Percentiles rank a stretch among this genome's conserved stretches.
These are phyloP conservation scores for Tulasnella calospora DNA, from an alignment of 768 basidiomycete species.

Conservation along the genomic window DNA sequence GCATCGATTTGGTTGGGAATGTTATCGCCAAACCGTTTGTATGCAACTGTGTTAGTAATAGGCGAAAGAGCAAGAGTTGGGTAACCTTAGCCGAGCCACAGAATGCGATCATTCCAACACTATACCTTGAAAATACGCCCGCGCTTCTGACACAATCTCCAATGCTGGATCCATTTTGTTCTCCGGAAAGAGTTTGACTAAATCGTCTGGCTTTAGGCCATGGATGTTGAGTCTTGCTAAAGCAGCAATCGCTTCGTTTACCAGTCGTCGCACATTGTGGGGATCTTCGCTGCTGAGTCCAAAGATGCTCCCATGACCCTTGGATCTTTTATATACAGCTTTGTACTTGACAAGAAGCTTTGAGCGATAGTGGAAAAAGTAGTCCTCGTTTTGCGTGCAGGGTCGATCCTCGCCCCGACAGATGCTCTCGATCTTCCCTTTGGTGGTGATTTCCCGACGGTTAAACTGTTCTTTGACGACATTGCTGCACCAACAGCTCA, in stretches of 20 bases:
- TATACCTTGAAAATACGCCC: constrained; percentile 25
- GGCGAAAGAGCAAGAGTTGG: too few relatives aligned
- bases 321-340: background rate
- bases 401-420: constrained; percentile 2
- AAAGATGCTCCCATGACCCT: too few relatives aligned
- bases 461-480: background rate
- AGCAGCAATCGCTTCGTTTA: too few relatives aligned
- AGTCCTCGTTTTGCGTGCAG: constrained; percentile 20
- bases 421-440: background rate
- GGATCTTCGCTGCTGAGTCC: too few relatives aligned
- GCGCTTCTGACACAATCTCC: constrained; percentile 25
- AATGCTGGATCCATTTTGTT: constrained; percentile 15
- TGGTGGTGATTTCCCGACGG: background rate
- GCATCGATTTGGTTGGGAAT: constrained; percentile 54
- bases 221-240: too few relatives aligned
- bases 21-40: constrained; percentile 56
- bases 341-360: constrained; percentile 12
- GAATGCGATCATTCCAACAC: background rate
- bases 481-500: background rate
- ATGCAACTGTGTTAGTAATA: constrained; percentile 46
- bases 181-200: constrained; percentile 11
- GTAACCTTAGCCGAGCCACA: too few relatives aligned
- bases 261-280: too few relatives aligned
- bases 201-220: background rate
- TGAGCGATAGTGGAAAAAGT: constrained; percentile 17